These are phyloP conservation scores for Xanthoconium stramineum DNA, from an alignment of 768 basidiomycete genomes.

Conservation along the genomic window DNA sequence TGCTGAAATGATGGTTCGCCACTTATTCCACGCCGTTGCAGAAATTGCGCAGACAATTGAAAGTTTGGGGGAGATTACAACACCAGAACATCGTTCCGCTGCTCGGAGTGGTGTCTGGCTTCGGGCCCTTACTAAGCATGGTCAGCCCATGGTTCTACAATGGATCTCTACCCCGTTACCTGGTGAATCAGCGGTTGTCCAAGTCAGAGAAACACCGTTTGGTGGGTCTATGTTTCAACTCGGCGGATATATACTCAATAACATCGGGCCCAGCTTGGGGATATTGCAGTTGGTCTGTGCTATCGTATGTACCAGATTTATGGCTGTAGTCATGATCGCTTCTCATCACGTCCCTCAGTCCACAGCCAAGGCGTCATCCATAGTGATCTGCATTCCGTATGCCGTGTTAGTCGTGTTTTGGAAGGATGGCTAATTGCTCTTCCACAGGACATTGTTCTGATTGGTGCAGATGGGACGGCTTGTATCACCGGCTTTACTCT, in stretches of 20 bases:
- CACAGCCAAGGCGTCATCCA: conserved; percentile 28
- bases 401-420: background rate
- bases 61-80: conserved; percentile 12
- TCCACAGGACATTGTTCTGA: conserved; percentile 39
- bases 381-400: conserved; percentile 36
- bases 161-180: conserved; percentile 25
- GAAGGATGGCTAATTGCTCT: background rate
- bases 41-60: conserved; percentile 30
- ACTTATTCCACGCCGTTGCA: background rate
- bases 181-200: background rate
- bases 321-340: background rate
- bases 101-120: conserved; percentile 27
- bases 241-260: background rate
- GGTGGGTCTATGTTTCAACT: conserved; percentile 5
- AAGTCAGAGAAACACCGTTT: conserved; percentile 1
- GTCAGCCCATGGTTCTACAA: conserved; percentile 33
- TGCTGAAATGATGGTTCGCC: background rate
- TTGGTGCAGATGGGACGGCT: conserved; percentile 37
- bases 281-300: conserved; percentile 20
- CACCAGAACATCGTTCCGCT: conserved; percentile 31
- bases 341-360: conserved; percentile 11
- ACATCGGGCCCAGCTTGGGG: conserved; percentile 11
- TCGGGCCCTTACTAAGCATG: conserved; percentile 30
- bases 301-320: conserved; percentile 18
- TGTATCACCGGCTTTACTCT: conserved; percentile 51